These are phyloP conservation scores for Kockiozyma suomiensis DNA, from an alignment of 805 yeast species.

Conservation along the genomic window DNA sequence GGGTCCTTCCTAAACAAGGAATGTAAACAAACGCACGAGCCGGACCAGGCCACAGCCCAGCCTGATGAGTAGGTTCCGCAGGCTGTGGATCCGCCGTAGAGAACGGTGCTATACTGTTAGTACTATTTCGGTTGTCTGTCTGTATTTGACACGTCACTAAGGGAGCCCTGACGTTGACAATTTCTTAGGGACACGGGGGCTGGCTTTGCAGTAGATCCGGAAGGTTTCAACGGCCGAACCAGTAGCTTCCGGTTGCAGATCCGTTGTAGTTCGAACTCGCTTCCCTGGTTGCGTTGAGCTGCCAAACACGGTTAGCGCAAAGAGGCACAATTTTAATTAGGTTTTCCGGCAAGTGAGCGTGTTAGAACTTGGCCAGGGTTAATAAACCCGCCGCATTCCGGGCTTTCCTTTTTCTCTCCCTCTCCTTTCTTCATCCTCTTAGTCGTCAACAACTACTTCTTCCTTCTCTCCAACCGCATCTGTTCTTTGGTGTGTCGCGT, in stretches of 20 bases:
- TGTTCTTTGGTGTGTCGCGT: conserved; percentile 12
- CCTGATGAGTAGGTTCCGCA: too few species aligned
- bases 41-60: neutral
- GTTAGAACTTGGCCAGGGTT: neutral
- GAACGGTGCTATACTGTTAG: too few species aligned
- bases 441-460: neutral
- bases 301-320: conserved; percentile 1
- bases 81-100: too few species aligned
- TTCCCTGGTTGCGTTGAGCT: neutral
- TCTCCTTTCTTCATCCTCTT: conserved; percentile 8
- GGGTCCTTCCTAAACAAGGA: neutral
- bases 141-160: too few species aligned
- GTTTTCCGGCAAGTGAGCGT: neutral
- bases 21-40: neutral
- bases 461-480: neutral
- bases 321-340: conserved; percentile 4
- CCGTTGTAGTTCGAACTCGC: neutral
- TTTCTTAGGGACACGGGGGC: too few species aligned
- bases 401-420: conserved; percentile 8
- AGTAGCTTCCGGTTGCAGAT: too few species aligned
- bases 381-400: conserved; percentile 21
- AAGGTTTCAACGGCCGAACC: neutral
- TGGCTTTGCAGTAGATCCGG: neutral
- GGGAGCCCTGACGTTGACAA: too few species aligned
- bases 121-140: neutral